Percentiles rank a stretch among this genome's conserved stretches.
Conservation (phyloP, 139 green algal genomes). For the Nannochloris sp. region DNA sequence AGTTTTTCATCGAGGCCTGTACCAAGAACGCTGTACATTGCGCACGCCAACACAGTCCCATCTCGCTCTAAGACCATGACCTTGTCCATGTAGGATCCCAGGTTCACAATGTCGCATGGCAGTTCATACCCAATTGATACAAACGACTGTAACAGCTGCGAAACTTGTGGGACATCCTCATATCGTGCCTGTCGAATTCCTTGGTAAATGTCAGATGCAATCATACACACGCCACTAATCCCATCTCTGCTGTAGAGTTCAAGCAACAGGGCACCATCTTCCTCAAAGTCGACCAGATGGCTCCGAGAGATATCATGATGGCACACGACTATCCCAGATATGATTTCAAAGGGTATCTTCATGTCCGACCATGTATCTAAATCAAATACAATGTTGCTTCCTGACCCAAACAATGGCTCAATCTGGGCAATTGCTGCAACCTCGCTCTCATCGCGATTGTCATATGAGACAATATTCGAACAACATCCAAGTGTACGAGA, state of each 20-base stretch:
- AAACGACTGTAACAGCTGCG: constrained; percentile 45
- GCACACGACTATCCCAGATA: constrained; percentile 37
- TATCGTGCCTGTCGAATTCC: constrained; percentile 68
- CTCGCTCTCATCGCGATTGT: not conserved
- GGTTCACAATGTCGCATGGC: constrained; percentile 18
- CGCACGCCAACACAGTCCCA: constrained; percentile 66
- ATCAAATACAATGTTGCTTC: constrained; percentile 30
- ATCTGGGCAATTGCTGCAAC: constrained; percentile 3
- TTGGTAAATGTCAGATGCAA: constrained; percentile 87
- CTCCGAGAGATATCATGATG: constrained; percentile 57
- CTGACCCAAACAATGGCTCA: not conserved
- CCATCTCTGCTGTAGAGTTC: constrained; percentile 92
- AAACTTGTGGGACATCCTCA: constrained; percentile 48
- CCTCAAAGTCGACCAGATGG: constrained; percentile 66
- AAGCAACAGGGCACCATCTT: constrained; percentile 72
- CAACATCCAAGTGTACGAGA: not conserved
- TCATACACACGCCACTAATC: constrained; percentile 56
- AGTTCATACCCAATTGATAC: constrained; percentile 31
- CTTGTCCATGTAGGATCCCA: constrained; percentile 3
- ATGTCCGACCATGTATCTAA: constrained; percentile 42
- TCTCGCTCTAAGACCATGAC: constrained; percentile 51
- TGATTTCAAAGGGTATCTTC: constrained; percentile 26
- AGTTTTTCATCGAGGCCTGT: constrained; percentile 13
- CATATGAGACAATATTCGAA: constrained; percentile 3
- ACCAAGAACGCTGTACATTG: constrained; percentile 20